Evolutionary conservation across 192 early-diverging fungal species (phyloP), one percentile per base, ranked within the genome.

Genomic region (Chytriomyces sp.): DNA sequence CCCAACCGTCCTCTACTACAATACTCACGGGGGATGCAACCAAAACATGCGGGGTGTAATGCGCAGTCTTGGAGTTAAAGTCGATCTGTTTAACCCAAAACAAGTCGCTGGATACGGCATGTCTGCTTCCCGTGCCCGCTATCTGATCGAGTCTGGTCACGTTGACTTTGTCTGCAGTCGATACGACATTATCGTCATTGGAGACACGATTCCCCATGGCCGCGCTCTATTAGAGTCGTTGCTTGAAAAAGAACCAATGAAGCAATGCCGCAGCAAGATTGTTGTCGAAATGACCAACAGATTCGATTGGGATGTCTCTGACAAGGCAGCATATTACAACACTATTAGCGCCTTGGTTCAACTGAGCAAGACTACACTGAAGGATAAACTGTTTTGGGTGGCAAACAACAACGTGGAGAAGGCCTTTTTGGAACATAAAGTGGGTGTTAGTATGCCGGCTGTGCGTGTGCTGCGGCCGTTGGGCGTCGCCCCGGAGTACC

Each of bases 101-200:
- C 60, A 61, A 62, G 46, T 73, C 7, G 16, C 71, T n/a, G 71
- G 71, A 61, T 73, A 73, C 71, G 71, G 59, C 28, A 48, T 68
- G 28, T 16, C 10, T 9, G 67, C 45, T 16, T 11, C 67, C 16
- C 67, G 16, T 0, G n/a, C n/a, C 9, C 67, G 28, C 16, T 68
- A 20, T 26, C 13, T 45, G 0, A 57, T 57, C 2, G 18, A 48
- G 45, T 18, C 10, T 10, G 71, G 71, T n/a, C 71, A 73, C 45
- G 71, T 73, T 28, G 53, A 28, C 18, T 63, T n/a, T 43, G 60
- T 73, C 61, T 73, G 71, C 71, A n/a, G 13, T 3, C 24, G 28
- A n/a, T 73, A 73, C 65, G 75, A 76, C 45, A 46, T 61, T 23
- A 76, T 76, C 44, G 48, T 76, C 57, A 65, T 76, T 67, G 75